Evolutionary conservation across 371 early-diverging fungal genomes (phyloP).

Genomic region (Lichtheimia ornata): DNA sequence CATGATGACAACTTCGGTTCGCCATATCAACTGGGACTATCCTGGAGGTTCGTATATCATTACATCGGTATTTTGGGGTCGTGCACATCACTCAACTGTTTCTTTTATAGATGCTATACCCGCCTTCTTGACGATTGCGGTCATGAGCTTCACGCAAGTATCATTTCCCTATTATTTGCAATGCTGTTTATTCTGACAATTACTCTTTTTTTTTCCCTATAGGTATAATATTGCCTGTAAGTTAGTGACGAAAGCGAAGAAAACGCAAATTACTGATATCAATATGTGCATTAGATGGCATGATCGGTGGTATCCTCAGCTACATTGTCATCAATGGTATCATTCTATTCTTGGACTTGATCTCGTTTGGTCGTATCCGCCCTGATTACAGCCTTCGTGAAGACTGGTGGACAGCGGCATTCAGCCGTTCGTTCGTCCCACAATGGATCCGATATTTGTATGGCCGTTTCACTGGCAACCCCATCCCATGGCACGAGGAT

Average conservation of each 20-base stretch:
- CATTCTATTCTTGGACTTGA: conserved; percentile 47
- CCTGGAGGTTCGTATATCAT: conserved; percentile 32
- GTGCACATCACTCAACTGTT: no score
- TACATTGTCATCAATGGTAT: conserved; percentile 63
- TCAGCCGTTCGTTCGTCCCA: conserved; percentile 36
- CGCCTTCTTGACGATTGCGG: conserved; percentile 72
- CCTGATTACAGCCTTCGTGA: conserved; percentile 52
- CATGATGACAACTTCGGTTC: conserved; percentile 74
- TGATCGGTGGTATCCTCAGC: conserved; percentile 64
- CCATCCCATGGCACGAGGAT: conserved; percentile 35
- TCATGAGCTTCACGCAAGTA: no score
- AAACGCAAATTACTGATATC: no score
- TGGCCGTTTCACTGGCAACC: conserved; percentile 30
- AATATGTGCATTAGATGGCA: no score
- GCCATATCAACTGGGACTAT: conserved; percentile 77
- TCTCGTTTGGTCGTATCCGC: conserved; percentile 50
- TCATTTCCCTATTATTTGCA: no score
- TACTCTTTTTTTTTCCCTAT: no score
- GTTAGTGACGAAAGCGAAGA: no score
- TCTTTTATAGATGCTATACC: conserved; percentile 61
- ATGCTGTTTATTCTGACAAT: no score
- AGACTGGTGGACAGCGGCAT: conserved; percentile 47
- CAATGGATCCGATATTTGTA: conserved; percentile 38
- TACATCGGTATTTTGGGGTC: no score
- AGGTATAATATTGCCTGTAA: no score